These are phyloP conservation scores for Turritis glabra DNA, from an alignment of 345 rosid genomes.

Conservation along the genomic window DNA sequence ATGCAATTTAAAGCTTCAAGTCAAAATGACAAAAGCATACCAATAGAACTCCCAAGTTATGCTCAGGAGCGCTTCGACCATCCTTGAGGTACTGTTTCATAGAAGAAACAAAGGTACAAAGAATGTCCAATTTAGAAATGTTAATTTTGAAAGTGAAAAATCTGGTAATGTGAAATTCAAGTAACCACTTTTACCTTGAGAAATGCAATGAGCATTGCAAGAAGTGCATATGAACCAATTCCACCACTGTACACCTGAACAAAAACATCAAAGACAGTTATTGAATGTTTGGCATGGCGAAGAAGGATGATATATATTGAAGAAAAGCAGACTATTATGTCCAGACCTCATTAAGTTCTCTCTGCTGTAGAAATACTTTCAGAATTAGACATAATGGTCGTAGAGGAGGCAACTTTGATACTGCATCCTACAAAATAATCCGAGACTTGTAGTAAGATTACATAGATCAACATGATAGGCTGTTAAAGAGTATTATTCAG, in stretches of 20 bases:
- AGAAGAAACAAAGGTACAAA: neutral
- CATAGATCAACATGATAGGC: neutral
- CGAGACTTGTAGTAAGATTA: neutral
- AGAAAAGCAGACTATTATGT: neutral
- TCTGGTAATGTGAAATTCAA: neutral
- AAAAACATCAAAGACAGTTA: neutral
- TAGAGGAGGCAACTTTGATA: conserved; percentile 69
- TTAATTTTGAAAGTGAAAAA: neutral
- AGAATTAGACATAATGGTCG: conserved; percentile 82
- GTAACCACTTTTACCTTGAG: conserved; percentile 55
- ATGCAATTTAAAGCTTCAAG: neutral
- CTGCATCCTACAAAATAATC: conserved; percentile 54
- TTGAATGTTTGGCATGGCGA: conserved; percentile 25
- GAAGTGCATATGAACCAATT: conserved; percentile 89
- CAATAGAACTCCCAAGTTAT: conserved; percentile 86
- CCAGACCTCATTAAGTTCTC: conserved; percentile 90
- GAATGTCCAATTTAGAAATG: neutral
- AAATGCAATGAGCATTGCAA: conserved; percentile 82
- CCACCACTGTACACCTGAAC: conserved; percentile 93
- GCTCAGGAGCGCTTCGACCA: conserved; percentile 55
- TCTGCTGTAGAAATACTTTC: conserved; percentile 94
- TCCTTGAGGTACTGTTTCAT: conserved; percentile 59
- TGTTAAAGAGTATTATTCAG: neutral
- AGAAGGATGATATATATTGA: neutral
- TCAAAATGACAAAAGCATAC: conserved; percentile 44